Evolutionary conservation across 1,139 yeast species (phyloP), one percentile per base, ranked within the genome.

Genomic region (Suhomyces taliae): DNA sequence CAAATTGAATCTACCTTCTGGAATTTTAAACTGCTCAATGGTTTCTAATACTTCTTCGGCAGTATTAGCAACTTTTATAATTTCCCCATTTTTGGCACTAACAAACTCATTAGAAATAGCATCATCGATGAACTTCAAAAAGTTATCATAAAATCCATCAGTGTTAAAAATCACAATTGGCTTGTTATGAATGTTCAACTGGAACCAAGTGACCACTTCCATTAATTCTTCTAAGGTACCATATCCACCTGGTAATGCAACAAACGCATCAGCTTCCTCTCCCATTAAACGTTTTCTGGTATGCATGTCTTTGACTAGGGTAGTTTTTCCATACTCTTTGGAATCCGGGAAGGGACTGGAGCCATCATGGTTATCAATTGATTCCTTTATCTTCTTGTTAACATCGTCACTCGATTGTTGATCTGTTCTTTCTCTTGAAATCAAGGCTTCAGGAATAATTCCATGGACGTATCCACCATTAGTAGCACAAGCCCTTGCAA

Each of bases 151-250:
- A 65, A 87, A 90, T 0, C 96, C 96, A 63, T 86, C 78, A 47
- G 86, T 76, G 67, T 90, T 90, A 67, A 83, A 83, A 41, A 90
- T 64, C 15, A 90, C 85, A 57, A 90, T 81, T 14, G 96, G 96
- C 65, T 86, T 85, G 54, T 75, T 71, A 67, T 90, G 97, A 55
- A 90, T 90, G 37, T 90, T 93, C 58, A 90, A 76, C 70, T 90
- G 97, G 51, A 84, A 83, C 93, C 97, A 90, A 6, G 97, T 90
- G 45, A 87, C 86, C 47, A 89, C 86, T 70, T 90, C 96, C 84
- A 90, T 84, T 53, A 90, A 75, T 68, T 90, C 97, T 67, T 90
- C 97, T 60, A 89, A 70, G 5, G 96, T 89, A 45, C 96, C 97
- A 64, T 84, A 89, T 10, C 97, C 97, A 51, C 97, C 97, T 14